Evolutionary conservation across 495 filamentous ascomycete species (phyloP).

Genomic region (Talaromyces liani): DNA sequence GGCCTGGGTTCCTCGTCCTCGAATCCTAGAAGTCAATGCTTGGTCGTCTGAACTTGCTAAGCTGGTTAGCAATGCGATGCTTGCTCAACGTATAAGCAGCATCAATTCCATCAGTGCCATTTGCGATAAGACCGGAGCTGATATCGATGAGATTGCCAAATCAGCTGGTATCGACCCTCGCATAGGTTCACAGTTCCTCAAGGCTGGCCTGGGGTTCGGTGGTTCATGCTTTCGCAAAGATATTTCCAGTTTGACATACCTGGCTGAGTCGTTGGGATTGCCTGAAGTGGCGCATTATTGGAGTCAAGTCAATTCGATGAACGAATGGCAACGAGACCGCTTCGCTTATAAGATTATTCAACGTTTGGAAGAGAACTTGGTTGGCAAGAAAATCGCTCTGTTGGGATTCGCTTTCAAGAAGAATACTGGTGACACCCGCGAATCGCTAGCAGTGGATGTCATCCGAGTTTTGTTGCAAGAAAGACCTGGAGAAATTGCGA

Average conservation of each 20-base stretch:
- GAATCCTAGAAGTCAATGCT: conserved; percentile 65
- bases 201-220: conserved; percentile 72
- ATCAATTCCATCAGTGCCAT: conserved; percentile 76
- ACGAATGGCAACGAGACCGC: conserved; percentile 66
- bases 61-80: conserved; percentile 72
- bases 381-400: conserved; percentile 63
- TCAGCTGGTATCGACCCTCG: conserved; percentile 64
- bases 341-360: conserved; percentile 57
- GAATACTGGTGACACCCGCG: conserved; percentile 69
- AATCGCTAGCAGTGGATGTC: conserved; percentile 62
- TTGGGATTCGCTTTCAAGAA: conserved; percentile 82
- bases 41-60: conserved; percentile 80
- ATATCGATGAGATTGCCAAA: conserved; percentile 63
- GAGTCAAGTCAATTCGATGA: conserved; percentile 64
- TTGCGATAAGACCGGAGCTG: conserved; percentile 71
- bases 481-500: conserved; percentile 53
- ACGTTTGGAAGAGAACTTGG: conserved; percentile 61
- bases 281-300: conserved; percentile 73
- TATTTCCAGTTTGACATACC: conserved; percentile 65
- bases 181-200: conserved; percentile 68
- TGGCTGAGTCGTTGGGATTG: conserved; percentile 62
- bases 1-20: conserved; percentile 58
- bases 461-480: conserved; percentile 58
- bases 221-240: conserved; percentile 82
- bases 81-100: conserved; percentile 77